Percentiles rank a stretch among this genome's conserved stretches.
Conservation (phyloP, 768 basidiomycete genomes). For the Termitomyces sp. region DNA sequence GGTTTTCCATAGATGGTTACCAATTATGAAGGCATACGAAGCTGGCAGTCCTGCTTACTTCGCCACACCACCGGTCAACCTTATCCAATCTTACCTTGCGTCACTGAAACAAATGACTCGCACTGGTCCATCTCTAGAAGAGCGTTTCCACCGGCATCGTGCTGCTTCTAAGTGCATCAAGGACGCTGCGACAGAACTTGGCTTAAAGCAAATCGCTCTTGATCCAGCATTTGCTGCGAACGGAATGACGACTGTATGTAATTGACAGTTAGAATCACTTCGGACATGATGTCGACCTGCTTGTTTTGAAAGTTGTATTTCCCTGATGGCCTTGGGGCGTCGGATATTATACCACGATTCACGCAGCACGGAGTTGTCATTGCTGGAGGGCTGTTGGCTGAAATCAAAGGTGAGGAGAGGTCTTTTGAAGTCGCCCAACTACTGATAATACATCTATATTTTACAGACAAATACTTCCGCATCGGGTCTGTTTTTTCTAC, state of each 20-base stretch:
- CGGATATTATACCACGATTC: slow-evolving; percentile 75
- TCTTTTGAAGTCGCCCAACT: neutral
- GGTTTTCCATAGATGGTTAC: slow-evolving; percentile 60
- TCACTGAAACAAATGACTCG: slow-evolving; percentile 71
- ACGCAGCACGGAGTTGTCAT: slow-evolving; percentile 69
- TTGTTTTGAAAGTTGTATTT: slow-evolving; percentile 55
- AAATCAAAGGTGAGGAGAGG: slow-evolving; percentile 72
- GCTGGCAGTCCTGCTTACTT: slow-evolving; percentile 79
- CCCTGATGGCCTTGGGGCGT: slow-evolving; percentile 73
- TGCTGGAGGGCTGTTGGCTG: slow-evolving; percentile 83
- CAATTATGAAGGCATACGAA: slow-evolving; percentile 94
- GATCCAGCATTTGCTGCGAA: slow-evolving; percentile 68
- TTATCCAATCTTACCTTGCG: slow-evolving; percentile 87
- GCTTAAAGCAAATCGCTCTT: slow-evolving; percentile 68
- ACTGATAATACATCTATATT: neutral
- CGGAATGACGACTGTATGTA: slow-evolving; percentile 85
- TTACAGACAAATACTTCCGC: slow-evolving; percentile 82
- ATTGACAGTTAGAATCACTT: neutral
- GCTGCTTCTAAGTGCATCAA: slow-evolving; percentile 67
- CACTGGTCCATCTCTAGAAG: slow-evolving; percentile 57
- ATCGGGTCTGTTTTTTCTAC: slow-evolving; percentile 53
- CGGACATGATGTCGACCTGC: slow-evolving; percentile 1
- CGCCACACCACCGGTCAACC: slow-evolving; percentile 92
- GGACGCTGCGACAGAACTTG: slow-evolving; percentile 55
- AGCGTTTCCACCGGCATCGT: slow-evolving; percentile 75